phyloP scores from a whole-genome alignment of 371 early-diverging fungal species.

The Mucor indicus region DNA sequence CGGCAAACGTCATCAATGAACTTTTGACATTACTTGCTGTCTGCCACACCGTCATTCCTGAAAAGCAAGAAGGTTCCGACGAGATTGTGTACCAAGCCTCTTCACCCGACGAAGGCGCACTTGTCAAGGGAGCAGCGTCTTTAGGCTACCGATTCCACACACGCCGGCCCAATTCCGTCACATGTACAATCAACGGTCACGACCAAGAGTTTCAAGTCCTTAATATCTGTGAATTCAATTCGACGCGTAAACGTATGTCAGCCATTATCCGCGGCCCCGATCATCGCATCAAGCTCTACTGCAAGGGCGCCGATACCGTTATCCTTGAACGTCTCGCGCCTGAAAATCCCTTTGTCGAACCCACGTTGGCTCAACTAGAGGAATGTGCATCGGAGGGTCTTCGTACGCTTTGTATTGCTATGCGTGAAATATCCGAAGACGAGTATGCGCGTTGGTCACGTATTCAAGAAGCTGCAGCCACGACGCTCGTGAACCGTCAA shows the following conservation, averaged over 20 bases:
- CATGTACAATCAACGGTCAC: slow-evolving; percentile 62
- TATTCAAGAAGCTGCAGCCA: slow-evolving; percentile 85
- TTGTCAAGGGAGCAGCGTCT: slow-evolving; percentile 71
- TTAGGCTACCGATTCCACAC: slow-evolving; percentile 73
- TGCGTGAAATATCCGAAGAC: slow-evolving; percentile 84
- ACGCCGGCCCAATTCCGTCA: slow-evolving; percentile 87
- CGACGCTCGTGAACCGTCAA: slow-evolving; percentile 83
- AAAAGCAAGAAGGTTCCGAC: slow-evolving; percentile 20
- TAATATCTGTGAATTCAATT: slow-evolving; percentile 96
- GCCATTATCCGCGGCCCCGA: slow-evolving; percentile 88
- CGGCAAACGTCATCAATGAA: slow-evolving; percentile 50
- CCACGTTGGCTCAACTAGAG: slow-evolving; percentile 74
- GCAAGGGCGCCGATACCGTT: slow-evolving; percentile 99
- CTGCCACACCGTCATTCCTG: slow-evolving; percentile 64
- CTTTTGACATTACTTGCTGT: slow-evolving; percentile 58
- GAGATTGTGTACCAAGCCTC: slow-evolving; percentile 66
- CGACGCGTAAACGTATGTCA: slow-evolving; percentile 96
- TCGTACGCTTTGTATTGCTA: slow-evolving; percentile 92
- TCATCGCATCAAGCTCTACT: slow-evolving; percentile 88
- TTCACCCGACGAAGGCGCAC: slow-evolving; percentile 83
- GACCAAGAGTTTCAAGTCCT: slow-evolving; percentile 82
- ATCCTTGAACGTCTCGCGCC: slow-evolving; percentile 89
- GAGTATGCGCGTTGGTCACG: slow-evolving; percentile 87
- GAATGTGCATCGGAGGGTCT: slow-evolving; percentile 91
- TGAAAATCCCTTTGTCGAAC: slow-evolving; percentile 76